Base-by-base conservation (phyloP, 805 yeast species). In the Wickerhamiella parazyma region DNA sequence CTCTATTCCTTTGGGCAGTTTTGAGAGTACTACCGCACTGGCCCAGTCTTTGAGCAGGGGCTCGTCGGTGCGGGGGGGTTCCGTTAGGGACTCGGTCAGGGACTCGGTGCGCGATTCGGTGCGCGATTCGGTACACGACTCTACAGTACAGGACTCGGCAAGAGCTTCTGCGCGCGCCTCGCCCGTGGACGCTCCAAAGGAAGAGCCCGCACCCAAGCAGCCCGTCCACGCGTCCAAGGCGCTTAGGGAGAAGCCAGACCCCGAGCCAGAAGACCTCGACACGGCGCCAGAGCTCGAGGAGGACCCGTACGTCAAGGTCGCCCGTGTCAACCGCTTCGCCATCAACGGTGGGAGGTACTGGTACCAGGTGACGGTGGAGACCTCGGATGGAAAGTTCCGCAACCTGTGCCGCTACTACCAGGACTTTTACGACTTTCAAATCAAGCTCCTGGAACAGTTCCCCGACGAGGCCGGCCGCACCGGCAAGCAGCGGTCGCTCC, bases 351-450 rank as follows among this genome's bases (percentile, higher is more conserved):
- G 89, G 14, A 73, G 93, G 49, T 89, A 83, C 62, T 89, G 94
- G 84, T 89, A 81, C 63, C 71, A 83, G 45, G 73, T 89, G 3
- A 66, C 71, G 26, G 84, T 81, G 20, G 69, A 72, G 45, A 62
- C 84, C 50, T 70, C 78, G 14, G 75, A 78, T 57, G 91, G 89
- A n/a, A 69, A 70, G 42, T 59, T 63, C 17, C 70, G 95, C 46
- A 74, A 76, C 47, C 66, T 91, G 49, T 85, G 91, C 61, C 71
- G 98, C 47, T 87, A 73, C 63, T 91, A 91, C 63, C 95, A 89
- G 60, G 98, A 91, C 64, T 91, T 91, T 58, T 91, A 87, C 61
- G 94, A 91, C 59, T 73, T 87, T 58, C 98, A 91, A 59, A 86
- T 86, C 42, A 75, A 71, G 49, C 66, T 91, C 41, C 67, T 89